Base-by-base conservation (phyloP, 192 early-diverging fungal species). In the Backusella westeae region DNA sequence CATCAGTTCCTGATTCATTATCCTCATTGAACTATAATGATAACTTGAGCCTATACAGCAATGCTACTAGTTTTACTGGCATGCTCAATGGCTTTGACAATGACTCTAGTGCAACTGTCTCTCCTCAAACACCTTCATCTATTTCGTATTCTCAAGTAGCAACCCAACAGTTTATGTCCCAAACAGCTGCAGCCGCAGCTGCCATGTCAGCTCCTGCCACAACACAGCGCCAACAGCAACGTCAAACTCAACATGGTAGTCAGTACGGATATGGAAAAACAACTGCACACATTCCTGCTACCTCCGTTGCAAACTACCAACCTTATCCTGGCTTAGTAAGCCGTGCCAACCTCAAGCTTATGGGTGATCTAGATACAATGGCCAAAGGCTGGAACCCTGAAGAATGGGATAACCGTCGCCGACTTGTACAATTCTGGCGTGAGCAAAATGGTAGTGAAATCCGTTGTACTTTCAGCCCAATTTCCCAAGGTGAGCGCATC, bases 391-490 rank as follows among this genome's bases (percentile, higher is more conserved):
- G 93, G 93, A 76, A 85, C 1, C 76, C 85, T 29, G 88, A 91
- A 46, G 93, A 94, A 78, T 86, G 84, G 75, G 85, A 87, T 49
- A 84, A 85, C 38, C 86, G 89, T 26, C 86, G 93, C 14, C 88
- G 93, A 10, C 79, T 94, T 21, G 92, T 94, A 14, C 92, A 92
- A 84, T 93, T 94, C 79, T 90, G 90, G 89, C 79, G 91, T 71
- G 85, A 85, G 14, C 89, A 90, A 42, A 88, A 88, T n/a, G 83
- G 82, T 63, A 89, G 89, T 77, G 84, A 89, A 41, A 93, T 94
- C 63, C 81, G 86, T 23, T 92, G 89, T 75, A 86, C 79, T n/a
- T 94, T 93, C 84, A 88, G 85, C 56, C 84, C 89, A 1, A 86
- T 94, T 10, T 82, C 89, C 0, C 89, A 85, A 19, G 82, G 83